These are phyloP conservation scores for Aspergillus sp. DNA, from an alignment of 2,329 filamentous ascomycete genomes.

Conservation along the genomic window DNA sequence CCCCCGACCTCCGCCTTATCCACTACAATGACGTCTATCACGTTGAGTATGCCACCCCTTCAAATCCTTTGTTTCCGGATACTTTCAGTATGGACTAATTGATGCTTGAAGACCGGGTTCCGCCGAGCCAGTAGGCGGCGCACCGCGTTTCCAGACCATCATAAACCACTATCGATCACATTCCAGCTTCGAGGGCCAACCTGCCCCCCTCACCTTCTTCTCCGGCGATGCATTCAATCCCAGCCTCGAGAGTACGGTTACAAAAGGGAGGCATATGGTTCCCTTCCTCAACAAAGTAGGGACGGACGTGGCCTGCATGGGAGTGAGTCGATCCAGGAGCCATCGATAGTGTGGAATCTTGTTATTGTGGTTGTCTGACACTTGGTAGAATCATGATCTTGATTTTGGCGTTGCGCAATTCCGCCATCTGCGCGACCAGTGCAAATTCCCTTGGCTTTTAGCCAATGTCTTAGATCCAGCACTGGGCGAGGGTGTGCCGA, in stretches of 20 bases:
- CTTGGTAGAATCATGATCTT: constrained; percentile 76
- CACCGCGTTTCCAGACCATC: constrained; percentile 76
- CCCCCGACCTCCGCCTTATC: constrained; percentile 74
- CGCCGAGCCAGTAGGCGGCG: constrained; percentile 79
- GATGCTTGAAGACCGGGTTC: constrained; percentile 55
- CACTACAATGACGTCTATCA: constrained; percentile 97
- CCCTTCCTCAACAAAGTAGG: constrained; percentile 75
- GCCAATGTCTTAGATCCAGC: constrained; percentile 86
- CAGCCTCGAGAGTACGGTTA: constrained; percentile 82
- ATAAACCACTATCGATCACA: constrained; percentile 71
- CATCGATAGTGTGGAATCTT: not conserved
- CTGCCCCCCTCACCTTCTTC: constrained; percentile 74
- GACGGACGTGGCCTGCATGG: constrained; percentile 78
- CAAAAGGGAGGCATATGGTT: constrained; percentile 89
- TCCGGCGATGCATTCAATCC: constrained; percentile 93
- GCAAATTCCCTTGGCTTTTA: constrained; percentile 84
- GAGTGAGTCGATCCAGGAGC: constrained; percentile 54
- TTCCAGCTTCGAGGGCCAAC: constrained; percentile 60
- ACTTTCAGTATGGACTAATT: not conserved
- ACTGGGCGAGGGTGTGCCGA: constrained; percentile 70
- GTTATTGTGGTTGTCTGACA: constrained; percentile 11
- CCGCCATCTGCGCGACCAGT: constrained; percentile 68
- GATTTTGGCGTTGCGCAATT: constrained; percentile 88
- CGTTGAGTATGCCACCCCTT: constrained; percentile 58
- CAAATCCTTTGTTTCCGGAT: not conserved